Evolutionary conservation across 768 basidiomycete species (phyloP).

Genomic region (Rhizopogon sp.): DNA sequence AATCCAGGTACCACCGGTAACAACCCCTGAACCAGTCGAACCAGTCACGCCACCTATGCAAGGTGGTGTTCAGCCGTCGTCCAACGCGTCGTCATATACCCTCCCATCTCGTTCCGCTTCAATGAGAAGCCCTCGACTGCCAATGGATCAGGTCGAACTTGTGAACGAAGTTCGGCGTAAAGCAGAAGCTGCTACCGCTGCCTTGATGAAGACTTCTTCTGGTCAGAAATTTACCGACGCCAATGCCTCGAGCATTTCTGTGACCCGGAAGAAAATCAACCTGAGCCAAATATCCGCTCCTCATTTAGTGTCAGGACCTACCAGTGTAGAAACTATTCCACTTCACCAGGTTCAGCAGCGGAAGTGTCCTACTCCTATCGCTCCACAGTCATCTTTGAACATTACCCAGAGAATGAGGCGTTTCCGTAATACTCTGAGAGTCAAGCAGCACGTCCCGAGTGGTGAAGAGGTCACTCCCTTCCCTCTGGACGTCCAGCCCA

Average conservation of each 20-base stretch:
- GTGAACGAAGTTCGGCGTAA: constrained; percentile 63
- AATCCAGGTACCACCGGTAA: constrained; percentile 22
- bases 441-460: constrained; percentile 39
- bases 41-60: constrained; percentile 22
- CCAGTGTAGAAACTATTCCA: constrained; percentile 64
- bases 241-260: constrained; percentile 37
- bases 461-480: constrained; percentile 49
- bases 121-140: constrained; percentile 34
- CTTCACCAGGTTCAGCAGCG: constrained; percentile 28
- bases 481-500: constrained; percentile 39
- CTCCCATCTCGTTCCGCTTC: constrained; percentile 26
- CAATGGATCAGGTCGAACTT: constrained; percentile 50
- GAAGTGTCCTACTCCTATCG: constrained; percentile 19
- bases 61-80: constrained; percentile 7
- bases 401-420: constrained; percentile 72
- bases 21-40: constrained; percentile 31
- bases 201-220: constrained; percentile 49
- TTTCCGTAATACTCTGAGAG: constrained; percentile 62
- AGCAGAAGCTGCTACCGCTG: constrained; percentile 60
- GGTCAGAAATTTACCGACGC: constrained; percentile 35
- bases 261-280: constrained; percentile 51
- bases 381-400: constrained; percentile 38
- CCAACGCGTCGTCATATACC: constrained; percentile 11
- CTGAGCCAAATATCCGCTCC: constrained; percentile 64
- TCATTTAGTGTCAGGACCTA: constrained; percentile 59